Percentiles rank a stretch among this genome's conserved stretches.
Evolutionary conservation across 169 alveolate genomes (phyloP).

Genomic region (Plasmodium blacklocki): DNA sequence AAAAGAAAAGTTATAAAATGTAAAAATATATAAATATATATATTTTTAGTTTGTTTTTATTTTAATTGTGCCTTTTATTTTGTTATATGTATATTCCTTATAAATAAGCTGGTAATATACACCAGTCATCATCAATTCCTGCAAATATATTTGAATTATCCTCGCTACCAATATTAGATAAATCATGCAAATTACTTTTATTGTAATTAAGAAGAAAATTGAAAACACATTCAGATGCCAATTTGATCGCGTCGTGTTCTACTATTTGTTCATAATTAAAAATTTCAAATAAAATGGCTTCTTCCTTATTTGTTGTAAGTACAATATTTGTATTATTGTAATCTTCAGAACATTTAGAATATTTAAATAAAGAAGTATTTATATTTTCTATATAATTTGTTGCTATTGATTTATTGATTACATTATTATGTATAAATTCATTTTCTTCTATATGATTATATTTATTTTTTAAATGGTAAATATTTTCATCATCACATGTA

Average conservation of each 20-base stretch:
- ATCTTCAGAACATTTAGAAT: background rate
- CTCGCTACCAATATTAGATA: slow-evolving; percentile 10
- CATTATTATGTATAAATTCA: background rate
- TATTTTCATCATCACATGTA: slow-evolving; percentile 2
- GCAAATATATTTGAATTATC: slow-evolving; percentile 19
- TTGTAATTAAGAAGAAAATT: slow-evolving; percentile 33
- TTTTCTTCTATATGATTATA: background rate
- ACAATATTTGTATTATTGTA: slow-evolving; percentile 32
- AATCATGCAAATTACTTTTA: slow-evolving; percentile 14
- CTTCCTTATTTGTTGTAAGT: slow-evolving; percentile 34
- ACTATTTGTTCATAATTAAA: slow-evolving; percentile 64
- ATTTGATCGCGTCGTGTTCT: slow-evolving; percentile 50
- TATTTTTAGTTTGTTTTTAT: background rate
- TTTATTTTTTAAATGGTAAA: slow-evolving; percentile 16
- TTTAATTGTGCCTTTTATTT: background rate
- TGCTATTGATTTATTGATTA: background rate
- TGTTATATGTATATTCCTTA: background rate
- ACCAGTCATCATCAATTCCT: slow-evolving; percentile 41
- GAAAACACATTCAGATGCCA: slow-evolving; percentile 50
- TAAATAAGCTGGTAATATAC: slow-evolving; percentile 46
- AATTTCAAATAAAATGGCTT: slow-evolving; percentile 62
- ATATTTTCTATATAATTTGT: background rate
- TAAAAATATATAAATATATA: too few relatives aligned
- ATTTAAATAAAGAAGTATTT: background rate
- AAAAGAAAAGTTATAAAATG: too few relatives aligned